Evolutionary conservation across 1,284 basidiomycete species (phyloP).

Genomic region (Earliella scabrosa): DNA sequence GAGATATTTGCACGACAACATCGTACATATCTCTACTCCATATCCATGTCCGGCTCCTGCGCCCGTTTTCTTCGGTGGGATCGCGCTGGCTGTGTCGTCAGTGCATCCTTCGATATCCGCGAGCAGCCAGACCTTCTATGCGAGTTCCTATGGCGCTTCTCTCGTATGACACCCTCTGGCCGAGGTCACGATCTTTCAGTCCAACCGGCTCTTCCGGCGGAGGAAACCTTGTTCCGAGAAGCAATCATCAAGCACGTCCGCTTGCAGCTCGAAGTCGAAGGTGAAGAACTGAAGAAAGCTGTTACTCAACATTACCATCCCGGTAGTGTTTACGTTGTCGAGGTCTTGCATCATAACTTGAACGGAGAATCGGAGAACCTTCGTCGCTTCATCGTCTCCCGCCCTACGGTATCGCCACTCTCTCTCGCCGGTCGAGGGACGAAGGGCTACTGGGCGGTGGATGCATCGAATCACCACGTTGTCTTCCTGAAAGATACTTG

Average conservation of each 20-base stretch:
- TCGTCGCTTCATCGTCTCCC: slow-evolving; percentile 6
- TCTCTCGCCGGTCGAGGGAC: slow-evolving; percentile 1
- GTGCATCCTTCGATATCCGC: slow-evolving; percentile 30
- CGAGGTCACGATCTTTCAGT: slow-evolving; percentile 31
- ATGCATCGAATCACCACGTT: background rate
- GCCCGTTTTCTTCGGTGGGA: slow-evolving; percentile 37
- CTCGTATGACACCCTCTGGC: slow-evolving; percentile 8
- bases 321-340: background rate
- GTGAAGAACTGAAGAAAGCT: background rate
- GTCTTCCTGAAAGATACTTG: slow-evolving; percentile 18
- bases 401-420: slow-evolving; percentile 1
- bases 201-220: slow-evolving; percentile 3
- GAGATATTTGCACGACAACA: slow-evolving; percentile 17
- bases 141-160: slow-evolving; percentile 34
- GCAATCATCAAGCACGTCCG: background rate
- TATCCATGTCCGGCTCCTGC: slow-evolving; percentile 27
- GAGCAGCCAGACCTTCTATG: slow-evolving; percentile 19
- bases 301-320: slow-evolving; percentile 2
- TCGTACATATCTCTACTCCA: slow-evolving; percentile 27
- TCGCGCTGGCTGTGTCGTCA: slow-evolving; percentile 34
- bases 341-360: background rate
- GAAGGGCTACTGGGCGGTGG: slow-evolving; percentile 10
- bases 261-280: background rate
- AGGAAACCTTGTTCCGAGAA: slow-evolving; percentile 9
- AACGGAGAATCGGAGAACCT: background rate